Conservation (phyloP, 2,329 filamentous ascomycete species). For the Pseudogymnoascus sp. region DNA sequence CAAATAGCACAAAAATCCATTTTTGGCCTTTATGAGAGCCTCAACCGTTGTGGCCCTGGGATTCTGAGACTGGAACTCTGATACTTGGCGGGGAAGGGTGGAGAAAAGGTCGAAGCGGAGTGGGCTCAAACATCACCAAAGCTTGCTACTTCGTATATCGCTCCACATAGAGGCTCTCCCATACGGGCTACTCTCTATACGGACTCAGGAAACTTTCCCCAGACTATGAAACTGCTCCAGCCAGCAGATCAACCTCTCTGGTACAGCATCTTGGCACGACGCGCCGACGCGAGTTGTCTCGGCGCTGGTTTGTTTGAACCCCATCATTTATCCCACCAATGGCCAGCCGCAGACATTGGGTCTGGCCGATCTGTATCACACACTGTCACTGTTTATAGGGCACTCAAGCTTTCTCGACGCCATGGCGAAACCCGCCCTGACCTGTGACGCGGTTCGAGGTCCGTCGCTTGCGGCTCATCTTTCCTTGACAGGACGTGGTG, state of each 20-base stretch:
- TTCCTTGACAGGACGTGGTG: neutral
- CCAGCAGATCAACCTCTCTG: neutral
- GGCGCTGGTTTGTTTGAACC: neutral
- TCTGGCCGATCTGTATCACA: neutral
- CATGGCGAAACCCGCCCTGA: neutral
- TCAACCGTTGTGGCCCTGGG: neutral
- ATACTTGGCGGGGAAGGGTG: neutral
- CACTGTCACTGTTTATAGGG: neutral
- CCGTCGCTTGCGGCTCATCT: neutral
- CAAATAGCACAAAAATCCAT: neutral
- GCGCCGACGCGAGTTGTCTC: neutral
- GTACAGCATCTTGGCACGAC: neutral
- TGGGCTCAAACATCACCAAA: neutral
- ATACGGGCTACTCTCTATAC: neutral
- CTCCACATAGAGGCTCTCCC: neutral
- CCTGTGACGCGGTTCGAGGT: neutral
- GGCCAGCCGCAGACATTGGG: neutral
- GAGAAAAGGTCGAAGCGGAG: neutral
- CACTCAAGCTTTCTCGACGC: conserved; percentile 1
- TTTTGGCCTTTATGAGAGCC: neutral
- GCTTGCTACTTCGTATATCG: neutral
- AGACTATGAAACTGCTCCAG: neutral
- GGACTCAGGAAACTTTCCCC: neutral
- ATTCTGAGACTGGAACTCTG: too few species aligned
- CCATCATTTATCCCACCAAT: conserved; percentile 2